phyloP scores from a whole-genome alignment of 208 protist genomes.

The Willaertia magna region DNA sequence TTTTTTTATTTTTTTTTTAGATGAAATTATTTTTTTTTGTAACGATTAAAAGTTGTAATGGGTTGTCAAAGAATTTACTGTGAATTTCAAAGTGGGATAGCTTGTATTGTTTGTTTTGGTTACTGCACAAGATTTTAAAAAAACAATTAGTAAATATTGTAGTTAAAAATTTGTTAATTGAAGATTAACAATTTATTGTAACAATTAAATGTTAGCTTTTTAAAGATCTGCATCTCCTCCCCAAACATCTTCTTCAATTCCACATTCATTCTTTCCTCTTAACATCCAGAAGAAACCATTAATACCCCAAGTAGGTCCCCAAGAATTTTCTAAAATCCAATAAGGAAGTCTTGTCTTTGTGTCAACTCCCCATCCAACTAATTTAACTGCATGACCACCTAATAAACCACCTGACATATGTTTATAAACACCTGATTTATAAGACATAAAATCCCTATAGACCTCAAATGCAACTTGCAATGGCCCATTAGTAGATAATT shows the following conservation, averaged over 20 bases:
- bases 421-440: conserved; percentile 70
- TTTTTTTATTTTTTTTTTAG: too few relatives aligned
- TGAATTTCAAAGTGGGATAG: too few relatives aligned
- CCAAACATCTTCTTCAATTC: neutral
- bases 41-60: too few relatives aligned
- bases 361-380: conserved; percentile 62
- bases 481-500: conserved; percentile 64
- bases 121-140: too few relatives aligned
- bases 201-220: too few relatives aligned
- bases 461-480: conserved; percentile 69
- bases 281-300: conserved; percentile 58
- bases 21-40: too few relatives aligned
- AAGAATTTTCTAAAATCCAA: conserved; percentile 76
- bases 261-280: conserved; percentile 25
- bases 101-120: too few relatives aligned
- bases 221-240: too few relatives aligned
- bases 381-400: conserved; percentile 62
- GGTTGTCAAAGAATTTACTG: too few relatives aligned
- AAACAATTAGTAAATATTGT: too few relatives aligned
- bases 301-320: conserved; percentile 64
- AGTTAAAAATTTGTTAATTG: too few relatives aligned
- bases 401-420: conserved; percentile 46
- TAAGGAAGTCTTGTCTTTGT: conserved; percentile 45
- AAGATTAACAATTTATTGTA: too few relatives aligned
- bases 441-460: conserved; percentile 64